These are phyloP conservation scores for Aspergillus ibericus DNA, from an alignment of 2,329 filamentous ascomycete species.

Conservation along the genomic window DNA sequence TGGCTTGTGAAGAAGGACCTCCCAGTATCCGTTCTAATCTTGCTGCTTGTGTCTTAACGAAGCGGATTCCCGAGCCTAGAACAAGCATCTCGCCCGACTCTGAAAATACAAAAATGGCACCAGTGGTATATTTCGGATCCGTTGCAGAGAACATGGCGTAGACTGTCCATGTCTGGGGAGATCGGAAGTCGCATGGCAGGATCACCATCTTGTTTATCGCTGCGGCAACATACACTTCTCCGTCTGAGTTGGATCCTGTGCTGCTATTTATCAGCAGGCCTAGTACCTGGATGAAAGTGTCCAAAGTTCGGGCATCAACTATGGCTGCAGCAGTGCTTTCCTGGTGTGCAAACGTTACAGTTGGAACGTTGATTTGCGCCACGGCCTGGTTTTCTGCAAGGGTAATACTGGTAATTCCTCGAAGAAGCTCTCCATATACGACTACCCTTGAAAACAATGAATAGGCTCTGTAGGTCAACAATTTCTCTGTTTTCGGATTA, in stretches of 20 bases:
- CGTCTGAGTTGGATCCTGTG: neutral
- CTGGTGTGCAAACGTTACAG: neutral
- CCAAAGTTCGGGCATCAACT: neutral
- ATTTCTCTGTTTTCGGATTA: neutral
- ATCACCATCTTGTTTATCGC: neutral
- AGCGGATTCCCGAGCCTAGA: neutral
- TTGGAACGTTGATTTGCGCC: neutral
- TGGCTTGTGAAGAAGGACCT: neutral
- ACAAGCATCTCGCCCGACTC: neutral
- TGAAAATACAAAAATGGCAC: neutral
- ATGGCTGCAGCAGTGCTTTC: neutral
- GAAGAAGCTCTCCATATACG: neutral
- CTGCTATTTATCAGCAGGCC: neutral
- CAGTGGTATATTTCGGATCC: neutral
- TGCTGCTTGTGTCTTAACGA: neutral
- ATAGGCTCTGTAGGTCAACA: neutral
- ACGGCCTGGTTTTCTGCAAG: neutral
- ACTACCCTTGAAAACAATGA: neutral
- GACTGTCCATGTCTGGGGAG: neutral
- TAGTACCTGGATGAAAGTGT: neutral
- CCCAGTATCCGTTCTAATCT: neutral
- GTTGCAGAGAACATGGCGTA: neutral
- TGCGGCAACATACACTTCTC: neutral
- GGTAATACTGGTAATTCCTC: neutral
- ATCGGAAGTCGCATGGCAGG: neutral